A percentile compares a stretch with the other conserved stretches of the same genome.
Conservation (phyloP, 257 asterid species). For the Echites panduratus region DNA sequence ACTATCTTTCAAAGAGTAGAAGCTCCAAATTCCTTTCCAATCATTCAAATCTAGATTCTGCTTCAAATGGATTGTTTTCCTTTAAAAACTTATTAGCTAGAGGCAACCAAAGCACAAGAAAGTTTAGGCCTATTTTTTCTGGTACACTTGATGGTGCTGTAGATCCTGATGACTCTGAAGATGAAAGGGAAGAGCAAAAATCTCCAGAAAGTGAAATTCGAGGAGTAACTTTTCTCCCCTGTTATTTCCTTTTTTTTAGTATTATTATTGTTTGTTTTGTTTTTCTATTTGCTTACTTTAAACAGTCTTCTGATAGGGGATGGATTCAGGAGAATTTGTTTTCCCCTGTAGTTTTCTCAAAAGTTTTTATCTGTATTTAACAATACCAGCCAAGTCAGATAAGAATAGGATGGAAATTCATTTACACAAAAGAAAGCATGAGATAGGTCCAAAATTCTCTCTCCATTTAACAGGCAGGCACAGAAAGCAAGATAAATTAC, state of each 20-base stretch:
- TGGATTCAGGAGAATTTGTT: neutral
- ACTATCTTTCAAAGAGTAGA: constrained; percentile 25
- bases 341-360: neutral
- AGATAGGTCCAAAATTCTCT: neutral
- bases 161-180: constrained; percentile 39
- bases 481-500: neutral
- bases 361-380: neutral
- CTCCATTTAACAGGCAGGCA: neutral
- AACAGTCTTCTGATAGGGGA: neutral
- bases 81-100: constrained; percentile 19
- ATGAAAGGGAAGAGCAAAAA: constrained; percentile 26
- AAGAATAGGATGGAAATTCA: neutral
- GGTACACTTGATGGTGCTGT: constrained; percentile 38
- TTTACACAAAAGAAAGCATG: neutral
- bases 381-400: neutral
- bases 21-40: constrained; percentile 35
- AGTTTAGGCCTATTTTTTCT: constrained; percentile 37
- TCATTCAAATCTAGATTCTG: constrained; percentile 28
- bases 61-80: constrained; percentile 21
- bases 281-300: neutral
- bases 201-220: constrained; percentile 32
- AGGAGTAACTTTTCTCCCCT: constrained; percentile 41
- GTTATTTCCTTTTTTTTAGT: neutral
- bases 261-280: neutral
- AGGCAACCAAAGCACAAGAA: constrained; percentile 21